Conservation (phyloP, 208 protist species). For the Leishmania aethiopica region DNA sequence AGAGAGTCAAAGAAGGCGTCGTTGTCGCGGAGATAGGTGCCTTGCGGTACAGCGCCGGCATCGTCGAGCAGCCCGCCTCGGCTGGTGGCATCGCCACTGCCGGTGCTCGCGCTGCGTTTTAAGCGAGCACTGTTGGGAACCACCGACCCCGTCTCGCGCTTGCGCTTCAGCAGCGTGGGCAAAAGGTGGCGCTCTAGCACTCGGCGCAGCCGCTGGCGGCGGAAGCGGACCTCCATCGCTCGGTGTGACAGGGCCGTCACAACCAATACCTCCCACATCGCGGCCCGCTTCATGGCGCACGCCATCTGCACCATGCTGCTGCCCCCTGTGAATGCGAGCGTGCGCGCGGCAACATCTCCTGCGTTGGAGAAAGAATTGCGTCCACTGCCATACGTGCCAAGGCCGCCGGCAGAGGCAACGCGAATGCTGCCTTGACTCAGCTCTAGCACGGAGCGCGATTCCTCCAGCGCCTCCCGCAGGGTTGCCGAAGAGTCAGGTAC, state of each 20-base stretch:
- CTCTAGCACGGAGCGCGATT: conserved; percentile 20
- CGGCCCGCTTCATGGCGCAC: conserved; percentile 67
- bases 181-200: conserved; percentile 69
- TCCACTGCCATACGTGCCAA: neutral
- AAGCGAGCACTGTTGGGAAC: conserved; percentile 23
- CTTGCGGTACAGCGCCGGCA: conserved; percentile 26
- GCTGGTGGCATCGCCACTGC: neutral
- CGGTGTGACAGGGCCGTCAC: conserved; percentile 39
- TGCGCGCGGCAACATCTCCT: conserved; percentile 13
- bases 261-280: conserved; percentile 79
- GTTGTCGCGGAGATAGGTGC: conserved; percentile 62
- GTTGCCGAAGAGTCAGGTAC: conserved; percentile 20
- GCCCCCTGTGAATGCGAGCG: conserved; percentile 10
- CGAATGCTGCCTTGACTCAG: neutral
- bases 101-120: neutral
- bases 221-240: conserved; percentile 49
- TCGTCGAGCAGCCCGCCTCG: conserved; percentile 9
- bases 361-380: conserved; percentile 6
- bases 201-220: conserved; percentile 49
- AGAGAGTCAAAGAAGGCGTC: conserved; percentile 60
- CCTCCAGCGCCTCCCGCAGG: conserved; percentile 33
- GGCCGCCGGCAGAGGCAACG: neutral
- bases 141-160: conserved; percentile 46
- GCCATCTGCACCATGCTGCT: conserved; percentile 58
- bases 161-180: conserved; percentile 59